Evolutionary conservation across 2,329 filamentous ascomycete genomes (phyloP).

Genomic region (Hypoxylon sp.): DNA sequence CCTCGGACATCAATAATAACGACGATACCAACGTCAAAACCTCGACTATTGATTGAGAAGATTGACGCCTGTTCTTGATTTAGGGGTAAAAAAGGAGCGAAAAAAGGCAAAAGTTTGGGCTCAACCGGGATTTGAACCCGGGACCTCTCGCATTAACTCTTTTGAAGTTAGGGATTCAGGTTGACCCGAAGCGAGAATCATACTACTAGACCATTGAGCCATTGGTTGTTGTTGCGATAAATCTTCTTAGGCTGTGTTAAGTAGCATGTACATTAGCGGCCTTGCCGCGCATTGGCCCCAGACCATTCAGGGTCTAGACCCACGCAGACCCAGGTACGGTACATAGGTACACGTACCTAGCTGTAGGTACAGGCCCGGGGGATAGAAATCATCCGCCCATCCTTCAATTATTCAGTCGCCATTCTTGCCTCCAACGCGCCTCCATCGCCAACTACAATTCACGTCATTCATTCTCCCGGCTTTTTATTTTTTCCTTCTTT

Average conservation of each 20-base stretch:
- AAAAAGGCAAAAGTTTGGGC: constrained; percentile 20
- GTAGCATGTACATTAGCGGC: too few relatives aligned
- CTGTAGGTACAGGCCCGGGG: background rate
- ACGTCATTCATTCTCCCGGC: background rate
- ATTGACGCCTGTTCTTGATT: too few relatives aligned
- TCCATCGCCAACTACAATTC: background rate
- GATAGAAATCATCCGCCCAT: background rate
- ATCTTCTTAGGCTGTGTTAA: too few relatives aligned
- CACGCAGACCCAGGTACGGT: background rate
- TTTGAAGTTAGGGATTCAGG: background rate
- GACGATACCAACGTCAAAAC: too few relatives aligned
- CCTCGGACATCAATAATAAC: too few relatives aligned
- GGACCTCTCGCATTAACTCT: constrained; percentile 31
- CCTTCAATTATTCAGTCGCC: background rate
- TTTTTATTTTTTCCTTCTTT: background rate
- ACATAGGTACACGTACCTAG: background rate
- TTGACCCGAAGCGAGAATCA: constrained; percentile 36
- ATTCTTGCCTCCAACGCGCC: constrained; percentile 8
- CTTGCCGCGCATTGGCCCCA: too few relatives aligned
- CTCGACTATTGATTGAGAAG: too few relatives aligned
- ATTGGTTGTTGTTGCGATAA: background rate
- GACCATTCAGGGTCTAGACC: background rate
- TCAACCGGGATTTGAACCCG: constrained; percentile 41
- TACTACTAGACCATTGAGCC: constrained; percentile 40
- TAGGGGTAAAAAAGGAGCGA: background rate